These are phyloP conservation scores for Kwoniella bestiolae DNA, from an alignment of 768 basidiomycete genomes.

Conservation along the genomic window DNA sequence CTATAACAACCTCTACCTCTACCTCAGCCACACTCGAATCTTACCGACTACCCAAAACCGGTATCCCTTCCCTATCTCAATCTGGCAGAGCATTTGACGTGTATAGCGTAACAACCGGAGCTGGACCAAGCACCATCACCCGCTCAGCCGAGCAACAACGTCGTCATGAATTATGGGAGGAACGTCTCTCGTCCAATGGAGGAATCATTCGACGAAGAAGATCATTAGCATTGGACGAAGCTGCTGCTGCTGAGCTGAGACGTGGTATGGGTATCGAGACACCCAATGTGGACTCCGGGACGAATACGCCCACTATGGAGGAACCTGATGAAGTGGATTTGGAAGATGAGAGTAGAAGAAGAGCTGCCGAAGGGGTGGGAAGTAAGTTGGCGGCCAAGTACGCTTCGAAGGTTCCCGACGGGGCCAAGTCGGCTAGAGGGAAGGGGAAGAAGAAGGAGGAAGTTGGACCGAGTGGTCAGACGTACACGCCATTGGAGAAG, in stretches of 20 bases:
- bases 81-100: slow-evolving; percentile 42
- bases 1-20: not conserved
- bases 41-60: slow-evolving; percentile 26
- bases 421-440: slow-evolving; percentile 24
- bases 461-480: slow-evolving; percentile 54
- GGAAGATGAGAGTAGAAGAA: slow-evolving; percentile 28
- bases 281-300: slow-evolving; percentile 23
- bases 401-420: slow-evolving; percentile 29
- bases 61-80: slow-evolving; percentile 6
- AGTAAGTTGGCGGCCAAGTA: slow-evolving; percentile 39
- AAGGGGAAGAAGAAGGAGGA: slow-evolving; percentile 54
- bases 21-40: slow-evolving; percentile 14
- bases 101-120: slow-evolving; percentile 14
- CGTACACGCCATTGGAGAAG: slow-evolving; percentile 58
- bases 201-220: slow-evolving; percentile 46
- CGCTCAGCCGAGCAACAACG: slow-evolving; percentile 25
- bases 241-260: slow-evolving; percentile 45
- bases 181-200: slow-evolving; percentile 29
- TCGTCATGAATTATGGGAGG: slow-evolving; percentile 46
- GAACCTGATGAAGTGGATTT: slow-evolving; percentile 27
- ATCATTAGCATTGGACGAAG: slow-evolving; percentile 52
- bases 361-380: slow-evolving; percentile 34
- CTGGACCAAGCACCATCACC: slow-evolving; percentile 15
- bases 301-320: slow-evolving; percentile 13
- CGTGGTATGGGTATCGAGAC: slow-evolving; percentile 23